Percentiles rank a stretch among this genome's conserved stretches.
These are phyloP conservation scores for Fusarium coffeatum DNA, from an alignment of 2,329 filamentous ascomycete species.

Conservation along the genomic window DNA sequence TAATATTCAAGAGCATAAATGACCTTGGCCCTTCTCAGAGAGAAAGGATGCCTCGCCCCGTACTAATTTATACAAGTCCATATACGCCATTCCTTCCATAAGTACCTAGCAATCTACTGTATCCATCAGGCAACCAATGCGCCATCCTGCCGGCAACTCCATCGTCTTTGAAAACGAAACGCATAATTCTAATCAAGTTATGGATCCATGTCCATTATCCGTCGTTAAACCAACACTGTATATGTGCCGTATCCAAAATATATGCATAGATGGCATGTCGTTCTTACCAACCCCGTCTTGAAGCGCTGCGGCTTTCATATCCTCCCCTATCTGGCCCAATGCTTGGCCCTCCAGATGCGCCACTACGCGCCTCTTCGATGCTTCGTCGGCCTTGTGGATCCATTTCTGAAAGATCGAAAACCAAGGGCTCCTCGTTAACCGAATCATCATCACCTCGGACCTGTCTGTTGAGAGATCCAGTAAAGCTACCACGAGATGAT, in stretches of 20 bases:
- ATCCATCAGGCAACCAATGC: conserved; percentile 21
- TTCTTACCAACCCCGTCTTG: conserved; percentile 53
- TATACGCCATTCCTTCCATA: conserved; percentile 27
- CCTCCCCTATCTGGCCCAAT: conserved; percentile 53
- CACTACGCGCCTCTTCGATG: conserved; percentile 64
- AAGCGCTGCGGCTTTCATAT: conserved; percentile 55
- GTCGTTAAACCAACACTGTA: conserved; percentile 10
- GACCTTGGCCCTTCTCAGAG: background rate
- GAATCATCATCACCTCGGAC: conserved; percentile 61
- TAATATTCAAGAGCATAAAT: background rate
- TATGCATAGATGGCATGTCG: conserved; percentile 13
- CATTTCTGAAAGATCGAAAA: conserved; percentile 80
- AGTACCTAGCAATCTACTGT: conserved; percentile 21
- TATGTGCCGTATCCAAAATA: conserved; percentile 19
- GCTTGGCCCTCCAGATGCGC: conserved; percentile 48
- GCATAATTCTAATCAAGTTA: conserved; percentile 13
- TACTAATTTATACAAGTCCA: conserved; percentile 28
- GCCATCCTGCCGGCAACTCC: conserved; percentile 35
- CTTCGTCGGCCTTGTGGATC: conserved; percentile 69
- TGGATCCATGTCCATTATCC: background rate
- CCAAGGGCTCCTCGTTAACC: conserved; percentile 73
- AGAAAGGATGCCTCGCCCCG: background rate
- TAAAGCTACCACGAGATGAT: conserved; percentile 60
- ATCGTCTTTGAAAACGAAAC: conserved; percentile 29
- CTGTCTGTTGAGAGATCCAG: conserved; percentile 54